Base-by-base conservation (phyloP, 306 rosid species). In the Vachellia pachyceras region DNA sequence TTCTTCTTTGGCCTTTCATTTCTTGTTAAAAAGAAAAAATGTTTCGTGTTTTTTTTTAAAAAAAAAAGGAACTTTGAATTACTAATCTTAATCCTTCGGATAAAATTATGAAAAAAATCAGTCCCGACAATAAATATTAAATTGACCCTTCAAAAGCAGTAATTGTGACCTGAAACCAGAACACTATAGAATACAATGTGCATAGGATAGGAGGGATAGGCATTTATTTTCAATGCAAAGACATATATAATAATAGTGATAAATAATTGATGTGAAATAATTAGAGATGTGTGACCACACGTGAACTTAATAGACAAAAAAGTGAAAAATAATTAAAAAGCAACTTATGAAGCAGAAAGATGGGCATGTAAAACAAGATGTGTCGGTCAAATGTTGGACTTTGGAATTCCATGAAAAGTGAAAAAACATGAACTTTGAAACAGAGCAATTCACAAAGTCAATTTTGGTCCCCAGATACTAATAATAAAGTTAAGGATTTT, bases 321-420 rank as follows among this genome's bases (percentile, higher is more conserved):
- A 33, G 11, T 0, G 3, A 55, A 29, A 29, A 29, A 29, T 29
- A 29, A 29, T n/a, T n/a, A n/a, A n/a, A 29, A 20, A 55, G 63
- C 13, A 20, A 9, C 20, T 55, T n/a, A 8, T 55, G 14, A 8
- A 54, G 3, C 11, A 18, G 61, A 17, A 20, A 54, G 58, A 17
- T 50, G 58, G 58, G 7, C 58, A 50, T 50, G 58, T 50, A 5
- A 55, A 22, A 57, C 65, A 57, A 22, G 1, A 20, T 55, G 3
- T 55, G 61, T 55, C 61, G 13, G 29, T 55, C 61, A 55, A 55
- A 55, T 55, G 61, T 55, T 55, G 61, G 61, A 55, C 61, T 42
- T n/a, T 3, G 33, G 33, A 29, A 2, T 42, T 10, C 45, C 45
- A 41, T 41, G 45, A 0, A 37, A 37, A 37, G 6, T 29, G 1